These are phyloP conservation scores for Neurospora sp. DNA, from an alignment of 2,329 filamentous ascomycete genomes.

Conservation along the genomic window DNA sequence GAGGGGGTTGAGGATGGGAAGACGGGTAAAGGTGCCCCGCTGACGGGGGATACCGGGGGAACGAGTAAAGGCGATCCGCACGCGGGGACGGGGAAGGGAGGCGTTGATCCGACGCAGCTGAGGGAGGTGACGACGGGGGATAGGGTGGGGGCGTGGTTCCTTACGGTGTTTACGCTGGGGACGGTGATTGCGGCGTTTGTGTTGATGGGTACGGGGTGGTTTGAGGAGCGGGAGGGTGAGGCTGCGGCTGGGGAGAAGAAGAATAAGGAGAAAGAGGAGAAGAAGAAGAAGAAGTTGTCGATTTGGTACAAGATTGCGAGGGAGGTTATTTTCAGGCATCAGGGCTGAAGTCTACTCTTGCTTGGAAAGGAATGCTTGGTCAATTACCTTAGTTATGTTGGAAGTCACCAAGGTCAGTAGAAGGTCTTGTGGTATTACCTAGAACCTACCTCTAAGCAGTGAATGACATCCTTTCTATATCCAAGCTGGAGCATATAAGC, in stretches of 20 bases:
- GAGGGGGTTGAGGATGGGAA: conserved; percentile 1
- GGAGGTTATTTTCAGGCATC: background rate
- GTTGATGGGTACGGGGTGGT: conserved; percentile 25
- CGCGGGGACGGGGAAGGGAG: conserved; percentile 15
- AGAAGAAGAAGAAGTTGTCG: background rate
- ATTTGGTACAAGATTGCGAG: background rate
- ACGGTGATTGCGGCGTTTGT: conserved; percentile 24
- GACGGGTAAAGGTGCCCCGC: conserved; percentile 13
- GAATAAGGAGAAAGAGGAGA: background rate
- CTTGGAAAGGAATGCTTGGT: background rate
- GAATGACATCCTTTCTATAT: background rate
- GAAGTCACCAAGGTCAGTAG: background rate
- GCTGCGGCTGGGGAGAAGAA: background rate
- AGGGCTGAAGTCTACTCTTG: background rate
- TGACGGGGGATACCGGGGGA: conserved; percentile 35
- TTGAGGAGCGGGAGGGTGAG: background rate
- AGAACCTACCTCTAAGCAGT: background rate
- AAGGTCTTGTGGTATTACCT: background rate
- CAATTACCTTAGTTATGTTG: background rate
- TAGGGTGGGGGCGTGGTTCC: conserved; percentile 29
- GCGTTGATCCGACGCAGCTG: background rate
- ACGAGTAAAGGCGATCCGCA: conserved; percentile 23
- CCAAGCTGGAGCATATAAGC: background rate
- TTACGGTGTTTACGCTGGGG: conserved; percentile 28
- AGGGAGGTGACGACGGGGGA: conserved; percentile 21